A percentile compares a stretch with the other conserved stretches of the same genome.
phyloP scores from a whole-genome alignment of 768 basidiomycete species.

The Xerocomellus amylosporus region DNA sequence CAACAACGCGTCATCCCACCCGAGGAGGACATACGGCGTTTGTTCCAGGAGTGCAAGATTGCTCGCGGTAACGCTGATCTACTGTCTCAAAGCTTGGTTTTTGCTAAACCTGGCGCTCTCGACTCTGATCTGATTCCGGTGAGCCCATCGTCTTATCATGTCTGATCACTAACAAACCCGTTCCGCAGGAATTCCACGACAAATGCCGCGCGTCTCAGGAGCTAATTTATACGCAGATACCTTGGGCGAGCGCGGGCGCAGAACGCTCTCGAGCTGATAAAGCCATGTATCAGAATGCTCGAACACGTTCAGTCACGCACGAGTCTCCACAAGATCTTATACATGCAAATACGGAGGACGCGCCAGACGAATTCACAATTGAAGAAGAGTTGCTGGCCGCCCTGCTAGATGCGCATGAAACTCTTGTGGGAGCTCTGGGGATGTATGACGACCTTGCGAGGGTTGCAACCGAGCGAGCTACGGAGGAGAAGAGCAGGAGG shows the following conservation, averaged over 20 bases:
- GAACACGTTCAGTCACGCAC: constrained; percentile 19
- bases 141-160: constrained; percentile 16
- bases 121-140: constrained; percentile 64
- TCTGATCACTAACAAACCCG: neutral
- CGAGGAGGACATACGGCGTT: constrained; percentile 80
- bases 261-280: constrained; percentile 55
- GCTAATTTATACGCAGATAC: constrained; percentile 81
- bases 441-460: constrained; percentile 78
- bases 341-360: constrained; percentile 31
- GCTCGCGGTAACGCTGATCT: constrained; percentile 78
- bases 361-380: constrained; percentile 48
- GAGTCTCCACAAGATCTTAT: constrained; percentile 21
- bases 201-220: constrained; percentile 84
- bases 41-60: constrained; percentile 84
- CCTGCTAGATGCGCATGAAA: constrained; percentile 71
- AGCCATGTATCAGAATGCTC: constrained; percentile 14
- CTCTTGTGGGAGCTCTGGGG: constrained; percentile 62
- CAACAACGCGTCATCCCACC: constrained; percentile 55
- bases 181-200: constrained; percentile 71
- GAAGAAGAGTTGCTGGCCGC: constrained; percentile 76
- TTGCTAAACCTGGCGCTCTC: constrained; percentile 70
- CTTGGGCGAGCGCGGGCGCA: constrained; percentile 85
- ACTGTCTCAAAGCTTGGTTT: constrained; percentile 66
- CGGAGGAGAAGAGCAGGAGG: constrained; percentile 66
- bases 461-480: constrained; percentile 52